These are phyloP conservation scores for Keithomyces neogunnii DNA, from an alignment of 2,329 filamentous ascomycete species.

Conservation along the genomic window DNA sequence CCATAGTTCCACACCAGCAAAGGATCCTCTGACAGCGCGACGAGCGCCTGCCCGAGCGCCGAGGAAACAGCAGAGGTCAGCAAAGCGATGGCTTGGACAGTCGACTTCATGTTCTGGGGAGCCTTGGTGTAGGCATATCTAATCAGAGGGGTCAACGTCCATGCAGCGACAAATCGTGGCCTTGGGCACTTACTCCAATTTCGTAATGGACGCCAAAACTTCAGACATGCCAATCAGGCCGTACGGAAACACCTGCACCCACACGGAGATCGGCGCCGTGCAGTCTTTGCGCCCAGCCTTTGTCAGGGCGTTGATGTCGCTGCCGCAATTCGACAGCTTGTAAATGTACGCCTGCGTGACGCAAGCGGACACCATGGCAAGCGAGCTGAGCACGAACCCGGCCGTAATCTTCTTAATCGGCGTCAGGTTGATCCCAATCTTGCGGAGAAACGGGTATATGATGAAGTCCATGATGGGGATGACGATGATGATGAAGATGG, in stretches of 20 bases:
- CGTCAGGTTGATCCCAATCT: conserved; percentile 55
- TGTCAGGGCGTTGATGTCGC: conserved; percentile 35
- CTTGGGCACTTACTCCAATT: conserved; percentile 45
- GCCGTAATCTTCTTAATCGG: conserved; percentile 68
- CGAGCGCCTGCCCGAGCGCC: conserved; percentile 62
- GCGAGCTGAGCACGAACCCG: conserved; percentile 57
- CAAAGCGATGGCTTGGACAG: conserved; percentile 61
- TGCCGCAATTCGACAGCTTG: conserved; percentile 50
- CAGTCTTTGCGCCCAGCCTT: conserved; percentile 49
- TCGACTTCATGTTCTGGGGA: conserved; percentile 69
- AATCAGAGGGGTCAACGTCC: too few species aligned
- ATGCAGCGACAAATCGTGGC: too few species aligned
- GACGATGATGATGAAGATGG: conserved; percentile 66
- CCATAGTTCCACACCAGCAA: conserved; percentile 66
- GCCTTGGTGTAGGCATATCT: conserved; percentile 64
- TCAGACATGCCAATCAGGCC: conserved; percentile 43
- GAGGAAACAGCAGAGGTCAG: conserved; percentile 63
- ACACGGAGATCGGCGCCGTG: conserved; percentile 56
- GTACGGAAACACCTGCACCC: conserved; percentile 45
- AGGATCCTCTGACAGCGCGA: conserved; percentile 53
- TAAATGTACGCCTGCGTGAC: conserved; percentile 58
- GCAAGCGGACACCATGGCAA: conserved; percentile 52
- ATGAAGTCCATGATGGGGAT: conserved; percentile 63
- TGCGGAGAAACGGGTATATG: conserved; percentile 61
- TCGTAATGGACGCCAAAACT: conserved; percentile 49